Evolutionary conservation across 148 eudicot species (phyloP).

Genomic region (Spergularia marina): DNA sequence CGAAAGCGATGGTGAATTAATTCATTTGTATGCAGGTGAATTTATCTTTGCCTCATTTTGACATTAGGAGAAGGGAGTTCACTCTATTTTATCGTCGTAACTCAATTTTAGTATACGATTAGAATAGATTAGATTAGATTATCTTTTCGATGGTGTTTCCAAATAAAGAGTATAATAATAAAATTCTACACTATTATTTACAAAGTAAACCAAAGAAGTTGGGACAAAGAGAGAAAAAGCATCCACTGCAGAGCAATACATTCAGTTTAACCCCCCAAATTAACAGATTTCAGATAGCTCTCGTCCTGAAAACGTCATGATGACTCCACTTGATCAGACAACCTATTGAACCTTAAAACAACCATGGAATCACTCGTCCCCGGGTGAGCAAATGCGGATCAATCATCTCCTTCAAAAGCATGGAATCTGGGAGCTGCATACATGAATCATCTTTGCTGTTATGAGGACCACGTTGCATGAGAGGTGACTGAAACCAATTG

Average conservation of each 20-base stretch:
- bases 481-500: neutral
- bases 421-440: neutral
- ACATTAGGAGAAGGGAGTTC: too few species aligned
- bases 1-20: too few species aligned
- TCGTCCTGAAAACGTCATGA: neutral
- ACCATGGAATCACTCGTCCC: neutral
- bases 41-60: too few species aligned
- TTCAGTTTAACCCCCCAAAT: neutral
- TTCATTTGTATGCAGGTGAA: too few species aligned
- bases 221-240: neutral
- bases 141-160: too few species aligned
- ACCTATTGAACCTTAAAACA: neutral
- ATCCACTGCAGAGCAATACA: neutral
- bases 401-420: constrained; percentile 5
- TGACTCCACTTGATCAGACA: neutral
- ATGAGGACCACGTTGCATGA: neutral
- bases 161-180: too few species aligned
- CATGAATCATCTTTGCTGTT: neutral
- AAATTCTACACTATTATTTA: too few species aligned
- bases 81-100: too few species aligned
- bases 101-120: too few species aligned
- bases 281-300: constrained; percentile 3
- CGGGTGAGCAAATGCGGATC: neutral
- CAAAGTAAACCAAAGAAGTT: too few species aligned
- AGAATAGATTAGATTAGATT: too few species aligned